phyloP scores from a whole-genome alignment of 768 basidiomycete genomes.

The Artomyces pyxidatus region DNA sequence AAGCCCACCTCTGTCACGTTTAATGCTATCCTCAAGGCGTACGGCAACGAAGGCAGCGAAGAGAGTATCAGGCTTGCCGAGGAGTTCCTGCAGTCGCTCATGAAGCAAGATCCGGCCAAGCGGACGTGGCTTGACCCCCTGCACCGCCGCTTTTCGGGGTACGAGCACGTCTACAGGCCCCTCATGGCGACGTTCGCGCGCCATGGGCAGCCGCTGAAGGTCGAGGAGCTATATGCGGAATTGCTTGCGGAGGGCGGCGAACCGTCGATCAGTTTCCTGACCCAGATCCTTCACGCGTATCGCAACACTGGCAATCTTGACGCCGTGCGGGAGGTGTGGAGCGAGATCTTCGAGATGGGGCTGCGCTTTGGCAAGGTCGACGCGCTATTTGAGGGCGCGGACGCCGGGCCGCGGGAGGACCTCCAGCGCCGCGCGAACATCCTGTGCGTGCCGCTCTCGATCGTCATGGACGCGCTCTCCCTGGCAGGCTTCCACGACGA shows the following conservation, averaged over 20 bases:
- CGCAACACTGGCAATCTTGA: slow-evolving; percentile 48
- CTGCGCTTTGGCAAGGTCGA: slow-evolving; percentile 30
- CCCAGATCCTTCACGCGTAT: slow-evolving; percentile 65
- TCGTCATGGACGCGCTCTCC: slow-evolving; percentile 73
- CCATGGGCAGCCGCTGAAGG: slow-evolving; percentile 38
- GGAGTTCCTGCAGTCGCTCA: slow-evolving; percentile 50
- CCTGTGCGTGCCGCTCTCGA: slow-evolving; percentile 73
- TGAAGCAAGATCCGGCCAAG: slow-evolving; percentile 27
- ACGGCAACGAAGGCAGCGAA: slow-evolving; percentile 39
- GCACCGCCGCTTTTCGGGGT: slow-evolving; percentile 32
- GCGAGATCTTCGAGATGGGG: slow-evolving; percentile 54
- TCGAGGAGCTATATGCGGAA: slow-evolving; percentile 48
- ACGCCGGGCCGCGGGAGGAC: slow-evolving; percentile 7
- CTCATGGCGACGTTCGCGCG: slow-evolving; percentile 46
- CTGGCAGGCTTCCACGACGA: slow-evolving; percentile 49
- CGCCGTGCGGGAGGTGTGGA: slow-evolving; percentile 58
- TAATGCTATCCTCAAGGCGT: slow-evolving; percentile 55
- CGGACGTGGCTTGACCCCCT: slow-evolving; percentile 32
- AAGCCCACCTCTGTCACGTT: slow-evolving; percentile 64
- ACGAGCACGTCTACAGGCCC: slow-evolving; percentile 53
- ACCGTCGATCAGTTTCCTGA: slow-evolving; percentile 52
- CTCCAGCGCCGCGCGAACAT: slow-evolving; percentile 37
- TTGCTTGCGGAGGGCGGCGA: slow-evolving; percentile 45
- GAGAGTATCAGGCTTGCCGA: slow-evolving; percentile 54
- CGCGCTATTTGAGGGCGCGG: slow-evolving; percentile 23